Percentiles rank a stretch among this genome's conserved stretches.
phyloP scores from a whole-genome alignment of 306 rosid species.

The Vachellia collinsii region DNA sequence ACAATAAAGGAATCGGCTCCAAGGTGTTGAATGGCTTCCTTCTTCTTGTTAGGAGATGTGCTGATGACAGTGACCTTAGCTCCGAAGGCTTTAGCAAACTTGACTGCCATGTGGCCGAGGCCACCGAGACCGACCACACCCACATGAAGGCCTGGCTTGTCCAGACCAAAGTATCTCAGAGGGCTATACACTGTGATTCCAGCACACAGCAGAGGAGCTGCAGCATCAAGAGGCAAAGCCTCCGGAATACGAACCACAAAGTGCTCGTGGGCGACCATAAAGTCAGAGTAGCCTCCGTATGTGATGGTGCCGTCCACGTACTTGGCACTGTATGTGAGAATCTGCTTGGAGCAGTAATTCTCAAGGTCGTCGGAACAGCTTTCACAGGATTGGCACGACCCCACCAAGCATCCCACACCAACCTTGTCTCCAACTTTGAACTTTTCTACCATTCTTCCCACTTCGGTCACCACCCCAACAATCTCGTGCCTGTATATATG shows the following conservation, averaged over 20 bases:
- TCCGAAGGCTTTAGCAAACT: slow-evolving; percentile 66
- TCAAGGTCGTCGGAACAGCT: not conserved
- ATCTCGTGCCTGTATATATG: not conserved
- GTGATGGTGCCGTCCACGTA: not conserved
- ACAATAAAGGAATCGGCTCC: slow-evolving; percentile 1
- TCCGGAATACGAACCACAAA: not conserved
- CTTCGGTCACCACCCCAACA: slow-evolving; percentile 55
- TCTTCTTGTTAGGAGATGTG: not conserved
- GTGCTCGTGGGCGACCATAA: not conserved
- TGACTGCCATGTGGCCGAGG: slow-evolving; percentile 61
- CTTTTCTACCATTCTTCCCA: slow-evolving; percentile 59
- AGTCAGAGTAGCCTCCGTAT: slow-evolving; percentile 55
- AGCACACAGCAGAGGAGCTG: not conserved
- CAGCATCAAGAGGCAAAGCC: not conserved
- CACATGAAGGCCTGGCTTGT: slow-evolving; percentile 48
- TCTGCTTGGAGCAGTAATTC: not conserved
- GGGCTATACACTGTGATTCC: slow-evolving; percentile 1
- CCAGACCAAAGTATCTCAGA: slow-evolving; percentile 44
- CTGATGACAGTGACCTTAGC: slow-evolving; percentile 19
- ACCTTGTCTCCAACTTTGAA: slow-evolving; percentile 64
- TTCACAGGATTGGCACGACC: slow-evolving; percentile 53
- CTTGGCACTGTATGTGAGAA: not conserved
- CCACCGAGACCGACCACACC: slow-evolving; percentile 70
- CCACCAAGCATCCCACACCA: slow-evolving; percentile 63
- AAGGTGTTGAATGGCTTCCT: not conserved